Evolutionary conservation across 2,329 filamentous ascomycete species (phyloP).

Genomic region (Colletotrichum nymphaeae): DNA sequence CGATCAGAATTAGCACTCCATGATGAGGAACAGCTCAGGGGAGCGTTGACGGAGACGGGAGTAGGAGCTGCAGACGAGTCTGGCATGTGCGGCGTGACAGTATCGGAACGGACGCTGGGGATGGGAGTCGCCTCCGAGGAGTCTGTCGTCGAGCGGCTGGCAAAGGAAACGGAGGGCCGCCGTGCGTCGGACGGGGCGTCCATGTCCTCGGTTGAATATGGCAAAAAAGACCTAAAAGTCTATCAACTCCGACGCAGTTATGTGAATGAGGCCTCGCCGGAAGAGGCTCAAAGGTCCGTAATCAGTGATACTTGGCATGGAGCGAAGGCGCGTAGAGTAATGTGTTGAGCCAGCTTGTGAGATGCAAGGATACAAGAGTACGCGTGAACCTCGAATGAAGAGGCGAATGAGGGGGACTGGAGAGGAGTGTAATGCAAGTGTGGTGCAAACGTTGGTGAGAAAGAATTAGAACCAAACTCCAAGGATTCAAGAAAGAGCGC

Average conservation of each 20-base stretch:
- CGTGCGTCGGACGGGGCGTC: constrained; percentile 13
- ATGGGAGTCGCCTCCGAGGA: constrained; percentile 26
- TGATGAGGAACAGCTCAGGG: constrained; percentile 48
- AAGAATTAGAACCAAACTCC: neutral
- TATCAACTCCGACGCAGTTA: neutral
- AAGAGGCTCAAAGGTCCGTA: constrained; percentile 23
- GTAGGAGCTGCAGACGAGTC: neutral
- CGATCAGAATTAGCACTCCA: constrained; percentile 56
- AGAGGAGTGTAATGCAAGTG: neutral
- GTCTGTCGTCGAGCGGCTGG: constrained; percentile 12
- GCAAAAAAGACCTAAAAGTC: constrained; percentile 28
- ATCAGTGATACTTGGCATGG: constrained; percentile 25
- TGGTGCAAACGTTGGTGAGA: neutral
- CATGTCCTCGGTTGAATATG: constrained; percentile 5
- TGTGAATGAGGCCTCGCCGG: constrained; percentile 27
- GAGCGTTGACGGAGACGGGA: constrained; percentile 35
- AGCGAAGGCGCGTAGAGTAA: constrained; percentile 5
- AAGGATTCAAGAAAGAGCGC: neutral
- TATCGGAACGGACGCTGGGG: constrained; percentile 8
- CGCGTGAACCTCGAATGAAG: neutral
- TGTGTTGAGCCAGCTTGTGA: neutral
- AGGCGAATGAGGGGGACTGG: neutral
- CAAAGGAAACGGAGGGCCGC: constrained; percentile 23
- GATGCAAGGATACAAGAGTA: neutral
- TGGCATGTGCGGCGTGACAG: neutral